phyloP scores from a whole-genome alignment of 768 basidiomycete species.

The Porpolomopsis calyptriformis region DNA sequence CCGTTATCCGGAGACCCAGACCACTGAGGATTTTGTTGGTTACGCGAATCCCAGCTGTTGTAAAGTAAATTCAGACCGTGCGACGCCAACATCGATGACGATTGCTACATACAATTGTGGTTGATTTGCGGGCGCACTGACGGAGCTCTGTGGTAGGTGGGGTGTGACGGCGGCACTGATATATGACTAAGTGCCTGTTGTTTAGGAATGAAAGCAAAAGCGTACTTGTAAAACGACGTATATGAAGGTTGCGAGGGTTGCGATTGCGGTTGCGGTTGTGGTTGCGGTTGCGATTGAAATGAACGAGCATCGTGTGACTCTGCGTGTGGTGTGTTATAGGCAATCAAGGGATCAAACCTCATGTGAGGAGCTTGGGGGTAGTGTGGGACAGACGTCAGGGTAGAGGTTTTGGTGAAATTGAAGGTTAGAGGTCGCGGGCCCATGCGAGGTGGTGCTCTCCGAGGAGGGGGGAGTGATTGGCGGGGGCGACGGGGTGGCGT shows the following conservation, averaged over 20 bases:
- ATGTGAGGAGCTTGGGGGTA: slow-evolving; percentile 14
- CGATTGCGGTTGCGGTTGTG: slow-evolving; percentile 9
- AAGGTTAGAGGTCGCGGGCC: slow-evolving; percentile 6
- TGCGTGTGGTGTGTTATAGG: slow-evolving; percentile 26
- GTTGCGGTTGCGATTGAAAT: slow-evolving; percentile 10
- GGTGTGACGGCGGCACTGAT: slow-evolving; percentile 32
- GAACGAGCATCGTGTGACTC: too few relatives aligned
- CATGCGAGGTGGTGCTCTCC: slow-evolving; percentile 4
- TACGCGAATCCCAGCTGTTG: not conserved
- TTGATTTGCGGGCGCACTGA: not conserved
- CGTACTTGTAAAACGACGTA: slow-evolving; percentile 45
- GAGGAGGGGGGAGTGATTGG: slow-evolving; percentile 14
- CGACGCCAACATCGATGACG: not conserved
- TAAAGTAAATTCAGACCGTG: not conserved
- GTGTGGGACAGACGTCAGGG: not conserved
- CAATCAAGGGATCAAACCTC: slow-evolving; percentile 37
- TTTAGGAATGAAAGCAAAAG: not conserved
- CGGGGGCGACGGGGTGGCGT: slow-evolving; percentile 13
- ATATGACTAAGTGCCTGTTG: not conserved
- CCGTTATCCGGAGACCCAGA: not conserved
- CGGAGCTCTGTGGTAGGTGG: slow-evolving; percentile 6
- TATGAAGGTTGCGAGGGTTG: slow-evolving; percentile 3
- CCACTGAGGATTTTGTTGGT: not conserved
- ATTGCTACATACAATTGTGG: not conserved
- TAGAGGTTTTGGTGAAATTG: slow-evolving; percentile 4